Base-by-base conservation (phyloP, 1,284 basidiomycete genomes). In the Microbotryum lychnidis-dioicae region DNA sequence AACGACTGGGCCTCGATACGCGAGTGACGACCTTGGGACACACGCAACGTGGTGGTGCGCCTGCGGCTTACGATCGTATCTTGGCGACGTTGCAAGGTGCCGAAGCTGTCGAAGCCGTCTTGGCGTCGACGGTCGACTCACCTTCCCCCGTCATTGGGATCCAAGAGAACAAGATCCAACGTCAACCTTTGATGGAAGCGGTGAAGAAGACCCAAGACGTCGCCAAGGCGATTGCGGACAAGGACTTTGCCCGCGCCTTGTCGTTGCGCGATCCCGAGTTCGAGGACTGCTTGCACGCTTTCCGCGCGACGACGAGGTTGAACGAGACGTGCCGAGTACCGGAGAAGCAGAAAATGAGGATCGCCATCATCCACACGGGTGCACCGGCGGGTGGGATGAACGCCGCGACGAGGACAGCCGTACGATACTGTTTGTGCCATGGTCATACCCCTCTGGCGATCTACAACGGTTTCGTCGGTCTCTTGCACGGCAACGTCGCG, bases 301-400 rank as follows among this genome's bases (percentile, higher is more conserved):
- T 97, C 79, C 76, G 81, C 47, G 81, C 84, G 16, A 87, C 84
- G 8, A 87, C 90, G 0, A 79, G 79, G 0, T 74, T 91, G 46
- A 82, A 83, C 54, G 79, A 80, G 12, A 80, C 82, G 50, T 79
- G 83, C 58, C 78, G 79, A 57, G 75, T 92, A 8, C 85, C 89
- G 0, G 77, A 81, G 57, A 76, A 80, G 53, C 79, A 87, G 77
- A 81, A 86, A 60, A 85, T 97, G 77, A 83, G 89, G 25, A 80
- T 97, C 64, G 93, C 85, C 44, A 90, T 97, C 72, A 87, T 97
- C 77, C 91, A 97, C 72, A 86, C 94, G 72, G 94, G 94, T 64
- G 96, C 96, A 1, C 94, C 96, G 4, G 93, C 94, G 4, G 93
- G 94, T 60, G 94, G 96, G 14, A 97, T 98, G 91, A 97, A 98